These are phyloP conservation scores for Kluyveromyces aestuarii DNA, from an alignment of 805 yeast species.

Conservation along the genomic window DNA sequence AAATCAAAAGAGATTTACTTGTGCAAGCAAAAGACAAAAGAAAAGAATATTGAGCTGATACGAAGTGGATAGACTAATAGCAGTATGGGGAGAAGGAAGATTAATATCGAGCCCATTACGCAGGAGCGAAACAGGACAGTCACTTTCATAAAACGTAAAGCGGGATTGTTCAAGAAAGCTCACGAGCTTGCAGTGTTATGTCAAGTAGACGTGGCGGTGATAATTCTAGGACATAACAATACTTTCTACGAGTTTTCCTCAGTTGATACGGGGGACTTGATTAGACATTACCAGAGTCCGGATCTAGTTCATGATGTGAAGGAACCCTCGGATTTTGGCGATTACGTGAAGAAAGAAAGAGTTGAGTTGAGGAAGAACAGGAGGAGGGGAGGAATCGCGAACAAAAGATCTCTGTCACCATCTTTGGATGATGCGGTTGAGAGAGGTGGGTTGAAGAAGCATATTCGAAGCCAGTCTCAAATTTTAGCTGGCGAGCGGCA, in stretches of 20 bases:
- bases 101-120: slow-evolving; percentile 80
- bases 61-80: neutral
- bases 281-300: slow-evolving; percentile 31
- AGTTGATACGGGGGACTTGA: slow-evolving; percentile 46
- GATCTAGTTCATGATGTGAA: slow-evolving; percentile 45
- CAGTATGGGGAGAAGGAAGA: slow-evolving; percentile 92
- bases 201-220: slow-evolving; percentile 86
- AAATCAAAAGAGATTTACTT: too few species aligned
- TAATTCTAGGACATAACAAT: slow-evolving; percentile 75
- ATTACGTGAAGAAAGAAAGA: slow-evolving; percentile 33
- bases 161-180: slow-evolving; percentile 74
- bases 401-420: neutral
- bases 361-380: slow-evolving; percentile 9
- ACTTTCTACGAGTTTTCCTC: slow-evolving; percentile 81
- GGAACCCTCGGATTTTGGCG: slow-evolving; percentile 59
- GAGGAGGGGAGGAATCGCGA: slow-evolving; percentile 7
- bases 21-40: neutral
- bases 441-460: slow-evolving; percentile 3
- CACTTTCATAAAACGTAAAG: slow-evolving; percentile 89
- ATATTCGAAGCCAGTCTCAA: neutral
- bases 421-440: neutral
- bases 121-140: slow-evolving; percentile 67
- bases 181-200: slow-evolving; percentile 71
- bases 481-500: neutral
- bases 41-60: neutral